Percentiles rank a stretch among this genome's conserved stretches.
These are phyloP conservation scores for Kalmusia sp. DNA, from an alignment of 2,329 filamentous ascomycete genomes.

Conservation along the genomic window DNA sequence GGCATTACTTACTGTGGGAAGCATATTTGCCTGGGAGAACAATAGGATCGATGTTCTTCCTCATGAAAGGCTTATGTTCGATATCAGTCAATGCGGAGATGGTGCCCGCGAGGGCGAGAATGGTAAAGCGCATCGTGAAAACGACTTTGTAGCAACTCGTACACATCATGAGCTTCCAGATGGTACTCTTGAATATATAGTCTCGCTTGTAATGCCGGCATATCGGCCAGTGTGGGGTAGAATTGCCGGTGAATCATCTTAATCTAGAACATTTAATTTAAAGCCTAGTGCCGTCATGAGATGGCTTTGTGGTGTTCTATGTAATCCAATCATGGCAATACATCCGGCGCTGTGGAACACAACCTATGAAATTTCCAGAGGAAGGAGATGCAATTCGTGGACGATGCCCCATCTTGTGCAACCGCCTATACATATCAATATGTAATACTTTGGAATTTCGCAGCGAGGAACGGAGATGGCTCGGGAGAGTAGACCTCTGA, in stretches of 20 bases:
- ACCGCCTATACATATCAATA: too few species aligned
- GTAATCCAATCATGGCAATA: neutral
- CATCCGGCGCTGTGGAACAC: too few species aligned
- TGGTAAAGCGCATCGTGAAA: neutral
- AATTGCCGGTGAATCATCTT: neutral
- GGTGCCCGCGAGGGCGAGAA: neutral
- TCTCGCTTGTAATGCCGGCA: neutral
- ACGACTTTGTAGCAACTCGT: too few species aligned
- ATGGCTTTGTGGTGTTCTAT: too few species aligned
- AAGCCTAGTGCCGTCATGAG: too few species aligned
- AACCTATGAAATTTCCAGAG: too few species aligned
- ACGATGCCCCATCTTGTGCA: too few species aligned
- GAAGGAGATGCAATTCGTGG: too few species aligned
- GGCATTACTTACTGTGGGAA: too few species aligned
- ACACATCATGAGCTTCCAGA: neutral
- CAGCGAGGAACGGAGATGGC: too few species aligned
- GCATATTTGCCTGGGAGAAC: slow-evolving; percentile 45
- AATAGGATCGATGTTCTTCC: slow-evolving; percentile 51
- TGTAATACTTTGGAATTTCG: too few species aligned
- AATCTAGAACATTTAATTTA: neutral
- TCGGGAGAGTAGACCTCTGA: too few species aligned
- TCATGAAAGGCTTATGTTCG: slow-evolving; percentile 41
- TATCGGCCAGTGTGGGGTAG: neutral
- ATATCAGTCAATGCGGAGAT: slow-evolving; percentile 9
- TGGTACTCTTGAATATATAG: neutral